Evolutionary conservation across 2,329 filamentous ascomycete species (phyloP).

Genomic region (Ceratocystis alfenasii): DNA sequence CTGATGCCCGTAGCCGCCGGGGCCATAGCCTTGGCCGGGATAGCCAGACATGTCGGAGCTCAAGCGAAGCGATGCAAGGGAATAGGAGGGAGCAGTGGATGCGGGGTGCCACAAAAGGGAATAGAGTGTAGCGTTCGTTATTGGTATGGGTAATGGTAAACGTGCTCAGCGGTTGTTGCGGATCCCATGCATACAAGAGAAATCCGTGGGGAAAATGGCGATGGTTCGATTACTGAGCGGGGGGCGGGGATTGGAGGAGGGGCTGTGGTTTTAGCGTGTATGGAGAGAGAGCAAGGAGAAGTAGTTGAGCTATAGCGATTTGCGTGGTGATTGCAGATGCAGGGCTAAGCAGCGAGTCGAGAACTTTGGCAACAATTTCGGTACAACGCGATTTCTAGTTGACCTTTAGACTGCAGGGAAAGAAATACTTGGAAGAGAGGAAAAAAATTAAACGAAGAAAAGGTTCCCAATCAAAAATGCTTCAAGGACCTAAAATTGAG

Average conservation of each 20-base stretch:
- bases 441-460: background rate
- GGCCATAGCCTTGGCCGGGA: slow-evolving; percentile 24
- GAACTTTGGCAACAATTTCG: background rate
- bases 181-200: background rate
- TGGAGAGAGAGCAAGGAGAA: background rate
- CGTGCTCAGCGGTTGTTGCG: background rate
- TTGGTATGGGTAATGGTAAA: background rate
- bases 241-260: background rate
- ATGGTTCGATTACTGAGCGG: background rate
- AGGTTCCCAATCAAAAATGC: background rate
- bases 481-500: background rate
- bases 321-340: background rate
- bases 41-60: slow-evolving; percentile 20
- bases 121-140: too few relatives aligned
- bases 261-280: background rate
- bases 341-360: background rate
- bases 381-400: background rate
- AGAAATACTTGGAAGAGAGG: background rate
- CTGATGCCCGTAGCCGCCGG: slow-evolving; percentile 22
- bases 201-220: background rate
- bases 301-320: background rate
- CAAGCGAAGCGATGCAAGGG: background rate
- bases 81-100: background rate
- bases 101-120: background rate
- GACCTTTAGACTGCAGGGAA: background rate